phyloP scores from a whole-genome alignment of 2,329 filamentous ascomycete genomes.

The Exophiala calicioides region DNA sequence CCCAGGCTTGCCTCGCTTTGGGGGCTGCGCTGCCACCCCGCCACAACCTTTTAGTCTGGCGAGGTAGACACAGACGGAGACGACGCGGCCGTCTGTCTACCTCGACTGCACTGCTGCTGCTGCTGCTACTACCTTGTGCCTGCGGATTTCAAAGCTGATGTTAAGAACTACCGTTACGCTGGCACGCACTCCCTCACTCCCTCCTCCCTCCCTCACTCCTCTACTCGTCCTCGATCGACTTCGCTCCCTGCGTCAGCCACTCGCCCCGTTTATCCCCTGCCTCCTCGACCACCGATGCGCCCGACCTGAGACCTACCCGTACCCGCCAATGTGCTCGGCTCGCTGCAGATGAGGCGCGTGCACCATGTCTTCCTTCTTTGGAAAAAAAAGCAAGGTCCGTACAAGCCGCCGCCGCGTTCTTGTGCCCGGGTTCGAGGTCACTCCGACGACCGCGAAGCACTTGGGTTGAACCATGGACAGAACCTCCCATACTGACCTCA shows the following conservation, averaged over 20 bases:
- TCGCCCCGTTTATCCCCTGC: slow-evolving; percentile 1
- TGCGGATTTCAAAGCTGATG: slow-evolving; percentile 20
- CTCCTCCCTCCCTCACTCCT: slow-evolving; percentile 1
- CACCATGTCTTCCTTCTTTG: slow-evolving; percentile 56
- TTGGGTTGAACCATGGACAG: too few species aligned
- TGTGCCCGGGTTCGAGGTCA: too few species aligned
- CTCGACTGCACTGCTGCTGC: neutral
- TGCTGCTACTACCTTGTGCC: slow-evolving; percentile 4
- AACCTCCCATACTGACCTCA: slow-evolving; percentile 13
- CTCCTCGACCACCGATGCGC: slow-evolving; percentile 17
- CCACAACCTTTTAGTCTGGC: too few species aligned
- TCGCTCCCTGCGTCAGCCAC: slow-evolving; percentile 1
- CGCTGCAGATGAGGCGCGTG: slow-evolving; percentile 30
- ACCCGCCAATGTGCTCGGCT: slow-evolving; percentile 26
- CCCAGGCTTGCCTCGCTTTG: neutral
- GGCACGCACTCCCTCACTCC: slow-evolving; percentile 1
- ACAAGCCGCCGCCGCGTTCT: neutral
- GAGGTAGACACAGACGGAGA: too few species aligned
- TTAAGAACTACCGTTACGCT: slow-evolving; percentile 11
- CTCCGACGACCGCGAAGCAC: too few species aligned
- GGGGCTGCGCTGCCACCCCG: neutral
- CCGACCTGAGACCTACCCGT: slow-evolving; percentile 14
- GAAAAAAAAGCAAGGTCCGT: slow-evolving; percentile 48
- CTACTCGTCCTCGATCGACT: too few species aligned
- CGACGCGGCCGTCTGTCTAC: too few species aligned